Percentiles rank a stretch among this genome's conserved stretches.
phyloP scores from a whole-genome alignment of 495 filamentous ascomycete genomes.

The Aspergillus wentii region DNA sequence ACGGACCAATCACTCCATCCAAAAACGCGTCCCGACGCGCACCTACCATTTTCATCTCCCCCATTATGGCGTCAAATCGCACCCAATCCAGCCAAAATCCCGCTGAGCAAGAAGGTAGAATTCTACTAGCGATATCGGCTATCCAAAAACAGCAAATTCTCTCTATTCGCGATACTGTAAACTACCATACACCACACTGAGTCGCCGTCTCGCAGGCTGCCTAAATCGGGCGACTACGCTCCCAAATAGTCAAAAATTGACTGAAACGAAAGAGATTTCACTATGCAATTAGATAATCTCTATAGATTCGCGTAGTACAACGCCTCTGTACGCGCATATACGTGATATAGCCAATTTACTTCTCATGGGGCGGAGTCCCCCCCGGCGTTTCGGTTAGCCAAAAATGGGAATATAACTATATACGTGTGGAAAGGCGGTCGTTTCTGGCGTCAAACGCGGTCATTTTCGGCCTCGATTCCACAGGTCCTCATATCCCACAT shows the following conservation, averaged over 20 bases:
- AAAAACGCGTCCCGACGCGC: no score
- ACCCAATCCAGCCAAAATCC: not conserved
- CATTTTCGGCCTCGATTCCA: no score
- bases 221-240: not conserved
- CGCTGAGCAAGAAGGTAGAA: not conserved
- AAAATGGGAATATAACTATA: no score
- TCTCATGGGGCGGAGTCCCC: no score
- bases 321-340: not conserved
- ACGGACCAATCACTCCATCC: no score
- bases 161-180: not conserved
- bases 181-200: not conserved
- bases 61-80: not conserved
- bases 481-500: no score
- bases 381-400: no score
- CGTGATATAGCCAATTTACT: constrained; percentile 3
- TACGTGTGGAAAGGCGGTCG: no score
- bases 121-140: not conserved
- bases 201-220: not conserved
- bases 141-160: not conserved
- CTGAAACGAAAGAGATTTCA: not conserved
- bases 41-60: no score
- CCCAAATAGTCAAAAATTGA: not conserved
- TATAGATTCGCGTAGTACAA: not conserved
- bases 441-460: no score
- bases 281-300: not conserved